Conservation (phyloP, 768 basidiomycete genomes). For the Suillus alpinus region DNA sequence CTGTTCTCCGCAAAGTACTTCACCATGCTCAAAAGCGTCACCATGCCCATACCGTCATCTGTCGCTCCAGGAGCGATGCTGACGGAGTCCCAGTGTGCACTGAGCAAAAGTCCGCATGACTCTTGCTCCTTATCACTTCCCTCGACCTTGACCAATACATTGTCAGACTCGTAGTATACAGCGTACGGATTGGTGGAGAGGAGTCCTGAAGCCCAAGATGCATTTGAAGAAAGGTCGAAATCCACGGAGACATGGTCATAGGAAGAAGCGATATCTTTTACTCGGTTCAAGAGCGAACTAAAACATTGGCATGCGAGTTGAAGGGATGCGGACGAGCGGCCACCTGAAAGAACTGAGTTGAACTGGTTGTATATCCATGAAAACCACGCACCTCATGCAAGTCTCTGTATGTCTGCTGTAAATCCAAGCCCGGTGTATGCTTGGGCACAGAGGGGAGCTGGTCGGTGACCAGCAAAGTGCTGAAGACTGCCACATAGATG, state of each 20-base stretch:
- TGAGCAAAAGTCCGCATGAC: slow-evolving; percentile 61
- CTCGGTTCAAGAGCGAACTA: too few relatives aligned
- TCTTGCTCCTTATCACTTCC: slow-evolving; percentile 33
- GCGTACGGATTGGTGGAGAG: too few relatives aligned
- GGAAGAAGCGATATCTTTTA: too few relatives aligned
- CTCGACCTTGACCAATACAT: too few relatives aligned
- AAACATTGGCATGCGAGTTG: too few relatives aligned
- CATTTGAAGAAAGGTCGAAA: too few relatives aligned
- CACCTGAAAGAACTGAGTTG: slow-evolving; percentile 33
- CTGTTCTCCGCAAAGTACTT: slow-evolving; percentile 49
- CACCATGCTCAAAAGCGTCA: slow-evolving; percentile 63
- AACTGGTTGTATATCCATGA: background rate
- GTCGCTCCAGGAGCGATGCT: slow-evolving; percentile 73
- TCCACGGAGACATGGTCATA: too few relatives aligned
- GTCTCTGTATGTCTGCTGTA: slow-evolving; percentile 57
- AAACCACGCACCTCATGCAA: slow-evolving; percentile 45
- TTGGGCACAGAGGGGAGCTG: slow-evolving; percentile 43
- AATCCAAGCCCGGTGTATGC: slow-evolving; percentile 42
- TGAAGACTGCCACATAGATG: slow-evolving; percentile 48
- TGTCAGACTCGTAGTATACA: too few relatives aligned
- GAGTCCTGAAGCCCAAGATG: too few relatives aligned
- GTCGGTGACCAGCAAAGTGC: slow-evolving; percentile 47
- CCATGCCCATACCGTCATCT: slow-evolving; percentile 76
- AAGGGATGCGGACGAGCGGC: too few relatives aligned
- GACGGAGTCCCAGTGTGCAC: slow-evolving; percentile 82